Conservation (phyloP, 1,284 basidiomycete species). For the Pyrrhoderma lamaoense region DNA sequence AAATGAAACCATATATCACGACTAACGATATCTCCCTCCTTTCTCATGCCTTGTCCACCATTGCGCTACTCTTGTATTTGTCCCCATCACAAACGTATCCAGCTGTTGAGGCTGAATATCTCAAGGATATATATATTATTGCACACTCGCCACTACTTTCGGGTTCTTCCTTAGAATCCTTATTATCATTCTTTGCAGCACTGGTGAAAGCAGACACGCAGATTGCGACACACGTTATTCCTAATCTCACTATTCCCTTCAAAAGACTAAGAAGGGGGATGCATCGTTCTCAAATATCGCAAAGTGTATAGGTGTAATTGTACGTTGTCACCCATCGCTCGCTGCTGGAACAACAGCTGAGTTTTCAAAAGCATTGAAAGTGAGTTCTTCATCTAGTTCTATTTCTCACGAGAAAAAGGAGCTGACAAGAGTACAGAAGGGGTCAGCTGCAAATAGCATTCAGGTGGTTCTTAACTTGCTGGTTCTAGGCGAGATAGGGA, state of each 20-base stretch:
- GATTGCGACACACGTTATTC: constrained; percentile 71
- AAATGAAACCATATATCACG: constrained; percentile 69
- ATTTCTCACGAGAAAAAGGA: constrained; percentile 3
- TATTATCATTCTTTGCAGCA: constrained; percentile 74
- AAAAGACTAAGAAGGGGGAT: constrained; percentile 50
- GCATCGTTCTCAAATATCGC: constrained; percentile 66
- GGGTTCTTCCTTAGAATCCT: constrained; percentile 67
- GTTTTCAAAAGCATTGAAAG: constrained; percentile 75
- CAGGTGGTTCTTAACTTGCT: constrained; percentile 77
- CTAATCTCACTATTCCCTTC: constrained; percentile 58
- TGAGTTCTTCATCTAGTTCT: constrained; percentile 22
- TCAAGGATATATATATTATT: constrained; percentile 63
- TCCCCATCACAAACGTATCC: constrained; percentile 62
- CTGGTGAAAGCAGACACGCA: constrained; percentile 79
- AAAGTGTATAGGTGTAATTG: constrained; percentile 76
- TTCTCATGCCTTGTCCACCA: constrained; percentile 63
- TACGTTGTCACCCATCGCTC: constrained; percentile 58
- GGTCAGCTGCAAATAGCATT: constrained; percentile 58
- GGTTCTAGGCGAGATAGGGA: constrained; percentile 85
- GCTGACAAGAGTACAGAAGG: constrained; percentile 32
- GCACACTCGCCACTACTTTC: constrained; percentile 74
- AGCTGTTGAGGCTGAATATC: constrained; percentile 62
- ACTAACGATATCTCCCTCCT: constrained; percentile 71
- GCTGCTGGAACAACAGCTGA: constrained; percentile 76
- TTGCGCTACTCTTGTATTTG: constrained; percentile 64